Conservation (phyloP, 768 basidiomycete species). For the Boletus reticulatus region DNA sequence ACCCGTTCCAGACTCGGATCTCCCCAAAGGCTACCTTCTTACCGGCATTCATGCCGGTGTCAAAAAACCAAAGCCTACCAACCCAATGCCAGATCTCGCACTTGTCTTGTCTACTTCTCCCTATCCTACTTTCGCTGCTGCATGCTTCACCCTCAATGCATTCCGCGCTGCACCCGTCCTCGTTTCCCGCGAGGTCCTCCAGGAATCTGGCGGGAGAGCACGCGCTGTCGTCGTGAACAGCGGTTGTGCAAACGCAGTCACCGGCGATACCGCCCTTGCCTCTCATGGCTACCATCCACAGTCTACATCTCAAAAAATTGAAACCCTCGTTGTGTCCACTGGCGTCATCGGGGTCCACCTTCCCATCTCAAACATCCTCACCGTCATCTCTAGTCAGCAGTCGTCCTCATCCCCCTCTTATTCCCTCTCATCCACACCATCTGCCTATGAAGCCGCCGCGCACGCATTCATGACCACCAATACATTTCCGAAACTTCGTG, state of each 20-base stretch:
- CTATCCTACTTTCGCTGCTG: constrained; percentile 78
- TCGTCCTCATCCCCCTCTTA: constrained; percentile 26
- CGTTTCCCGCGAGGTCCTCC: constrained; percentile 79
- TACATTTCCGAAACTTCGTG: constrained; percentile 94
- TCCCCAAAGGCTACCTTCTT: constrained; percentile 76
- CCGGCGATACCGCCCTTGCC: constrained; percentile 69
- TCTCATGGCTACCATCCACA: constrained; percentile 24
- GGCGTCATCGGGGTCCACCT: constrained; percentile 96
- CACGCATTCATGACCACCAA: constrained; percentile 99
- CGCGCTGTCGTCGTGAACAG: constrained; percentile 90
- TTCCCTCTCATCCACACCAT: constrained; percentile 58
- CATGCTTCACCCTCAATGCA: constrained; percentile 92
- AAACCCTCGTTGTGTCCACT: constrained; percentile 95
- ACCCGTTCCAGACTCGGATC: constrained; percentile 52
- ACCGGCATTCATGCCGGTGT: constrained; percentile 81
- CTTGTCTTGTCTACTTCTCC: constrained; percentile 80
- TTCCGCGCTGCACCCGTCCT: constrained; percentile 96
- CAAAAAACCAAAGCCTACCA: constrained; percentile 58
- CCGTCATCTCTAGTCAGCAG: constrained; percentile 56
- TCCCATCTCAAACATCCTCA: constrained; percentile 82
- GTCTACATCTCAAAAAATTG: constrained; percentile 26
- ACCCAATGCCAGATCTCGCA: constrained; percentile 68
- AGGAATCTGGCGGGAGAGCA: constrained; percentile 62
- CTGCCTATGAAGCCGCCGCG: constrained; percentile 81
- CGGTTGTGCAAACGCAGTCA: constrained; percentile 98